These are phyloP conservation scores for Graphilbum fragrans DNA, from an alignment of 2,329 filamentous ascomycete genomes.

Conservation along the genomic window DNA sequence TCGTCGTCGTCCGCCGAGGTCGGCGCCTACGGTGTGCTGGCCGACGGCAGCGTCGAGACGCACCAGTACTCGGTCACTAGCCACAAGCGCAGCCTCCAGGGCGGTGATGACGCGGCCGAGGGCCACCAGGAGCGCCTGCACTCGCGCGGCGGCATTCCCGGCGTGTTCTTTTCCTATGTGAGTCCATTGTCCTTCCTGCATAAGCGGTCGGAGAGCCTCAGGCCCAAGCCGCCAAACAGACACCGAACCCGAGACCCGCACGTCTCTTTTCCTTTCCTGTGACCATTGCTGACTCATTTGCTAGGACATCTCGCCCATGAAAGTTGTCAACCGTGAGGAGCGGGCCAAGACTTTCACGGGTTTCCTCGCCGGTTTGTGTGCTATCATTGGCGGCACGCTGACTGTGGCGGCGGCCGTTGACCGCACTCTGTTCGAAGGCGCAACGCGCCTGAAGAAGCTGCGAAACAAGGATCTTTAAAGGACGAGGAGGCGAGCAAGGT, in stretches of 20 bases:
- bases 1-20: slow-evolving; percentile 46
- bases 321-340: slow-evolving; percentile 93
- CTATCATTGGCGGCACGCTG: slow-evolving; percentile 85
- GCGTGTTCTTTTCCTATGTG: slow-evolving; percentile 97
- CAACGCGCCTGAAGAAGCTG: slow-evolving; percentile 75
- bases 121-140: slow-evolving; percentile 89
- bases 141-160: slow-evolving; percentile 82
- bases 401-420: slow-evolving; percentile 93
- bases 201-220: no score
- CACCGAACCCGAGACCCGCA: no score
- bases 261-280: background rate
- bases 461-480: slow-evolving; percentile 49
- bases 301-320: slow-evolving; percentile 97
- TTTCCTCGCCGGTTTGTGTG: slow-evolving; percentile 89
- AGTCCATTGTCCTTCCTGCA: no score
- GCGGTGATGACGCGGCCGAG: slow-evolving; percentile 73
- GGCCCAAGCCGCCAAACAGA: no score
- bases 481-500: background rate
- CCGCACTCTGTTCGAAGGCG: slow-evolving; percentile 81
- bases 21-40: slow-evolving; percentile 53
- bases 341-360: slow-evolving; percentile 79
- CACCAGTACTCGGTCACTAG: slow-evolving; percentile 98
- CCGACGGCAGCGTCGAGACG: slow-evolving; percentile 79
- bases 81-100: slow-evolving; percentile 77
- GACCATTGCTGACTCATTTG: background rate